Conservation (phyloP, 768 basidiomycete species). For the Hemileccinum rubropunctum region DNA sequence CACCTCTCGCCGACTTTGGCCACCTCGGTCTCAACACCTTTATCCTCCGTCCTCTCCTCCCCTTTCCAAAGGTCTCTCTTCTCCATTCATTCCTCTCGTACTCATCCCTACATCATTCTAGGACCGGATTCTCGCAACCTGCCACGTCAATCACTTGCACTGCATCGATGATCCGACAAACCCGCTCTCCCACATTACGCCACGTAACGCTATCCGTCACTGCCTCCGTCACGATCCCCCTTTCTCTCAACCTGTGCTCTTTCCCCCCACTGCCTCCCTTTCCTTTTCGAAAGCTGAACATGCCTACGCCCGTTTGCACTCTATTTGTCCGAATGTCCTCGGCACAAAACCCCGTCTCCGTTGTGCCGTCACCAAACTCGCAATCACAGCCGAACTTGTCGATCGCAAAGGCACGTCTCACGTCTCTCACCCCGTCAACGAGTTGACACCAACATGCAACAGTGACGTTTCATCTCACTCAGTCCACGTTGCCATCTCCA, state of each 20-base stretch:
- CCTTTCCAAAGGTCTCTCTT: conserved; percentile 59
- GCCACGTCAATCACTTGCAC: conserved; percentile 54
- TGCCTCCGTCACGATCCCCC: conserved; percentile 24
- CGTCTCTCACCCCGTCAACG: neutral
- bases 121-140: conserved; percentile 82
- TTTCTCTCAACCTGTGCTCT: conserved; percentile 9
- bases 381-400: conserved; percentile 36
- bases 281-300: conserved; percentile 33
- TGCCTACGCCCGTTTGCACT: conserved; percentile 29
- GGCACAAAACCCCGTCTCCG: conserved; percentile 38
- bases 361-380: conserved; percentile 36
- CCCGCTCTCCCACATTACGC: conserved; percentile 67
- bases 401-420: conserved; percentile 43
- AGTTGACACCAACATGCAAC: conserved; percentile 32
- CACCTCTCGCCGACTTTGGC: conserved; percentile 43
- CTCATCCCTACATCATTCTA: conserved; percentile 26
- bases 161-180: conserved; percentile 73
- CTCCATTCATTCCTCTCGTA: neutral
- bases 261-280: conserved; percentile 33
- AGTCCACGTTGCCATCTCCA: conserved; percentile 41
- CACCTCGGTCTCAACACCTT: conserved; percentile 60
- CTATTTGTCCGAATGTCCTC: conserved; percentile 32
- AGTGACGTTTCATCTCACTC: conserved; percentile 44
- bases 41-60: conserved; percentile 70
- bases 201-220: conserved; percentile 72